A percentile compares a stretch with the other conserved stretches of the same genome.
These are phyloP conservation scores for Cladophialophora yegresii DNA, from an alignment of 2,329 filamentous ascomycete species.

Conservation along the genomic window DNA sequence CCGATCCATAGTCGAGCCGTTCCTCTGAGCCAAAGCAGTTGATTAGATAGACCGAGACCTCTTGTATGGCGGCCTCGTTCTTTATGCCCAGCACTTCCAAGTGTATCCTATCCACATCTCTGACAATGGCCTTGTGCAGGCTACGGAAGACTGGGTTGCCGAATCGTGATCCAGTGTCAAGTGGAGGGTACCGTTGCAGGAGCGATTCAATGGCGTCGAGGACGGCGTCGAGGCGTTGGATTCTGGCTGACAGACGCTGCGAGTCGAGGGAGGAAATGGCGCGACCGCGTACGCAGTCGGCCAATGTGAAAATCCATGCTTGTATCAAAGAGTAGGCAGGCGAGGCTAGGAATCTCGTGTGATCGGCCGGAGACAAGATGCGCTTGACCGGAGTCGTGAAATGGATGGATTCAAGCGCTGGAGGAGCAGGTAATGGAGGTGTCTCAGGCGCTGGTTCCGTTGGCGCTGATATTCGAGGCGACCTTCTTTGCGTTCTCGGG, in stretches of 20 bases:
- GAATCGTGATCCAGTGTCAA: slow-evolving; percentile 89
- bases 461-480: slow-evolving; percentile 35
- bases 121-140: slow-evolving; percentile 63
- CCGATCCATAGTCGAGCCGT: slow-evolving; percentile 94
- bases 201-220: slow-evolving; percentile 69
- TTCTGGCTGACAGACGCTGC: slow-evolving; percentile 60
- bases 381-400: slow-evolving; percentile 72
- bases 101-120: slow-evolving; percentile 48
- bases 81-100: slow-evolving; percentile 44
- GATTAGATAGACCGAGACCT: slow-evolving; percentile 76
- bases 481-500: slow-evolving; percentile 41
- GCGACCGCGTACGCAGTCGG: slow-evolving; percentile 74
- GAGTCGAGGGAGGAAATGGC: slow-evolving; percentile 64
- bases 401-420: slow-evolving; percentile 59
- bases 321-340: slow-evolving; percentile 73
- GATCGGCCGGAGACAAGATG: slow-evolving; percentile 79
- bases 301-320: slow-evolving; percentile 82
- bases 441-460: slow-evolving; percentile 70
- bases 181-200: slow-evolving; percentile 70
- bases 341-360: slow-evolving; percentile 77
- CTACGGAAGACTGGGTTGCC: slow-evolving; percentile 89
- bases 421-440: slow-evolving; percentile 69
- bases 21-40: slow-evolving; percentile 83
- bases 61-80: slow-evolving; percentile 59
- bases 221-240: slow-evolving; percentile 67